A percentile compares a stretch with the other conserved stretches of the same genome.
These are phyloP conservation scores for Beauveria scarabaeidicola DNA, from an alignment of 2,329 filamentous ascomycete species.

Conservation along the genomic window DNA sequence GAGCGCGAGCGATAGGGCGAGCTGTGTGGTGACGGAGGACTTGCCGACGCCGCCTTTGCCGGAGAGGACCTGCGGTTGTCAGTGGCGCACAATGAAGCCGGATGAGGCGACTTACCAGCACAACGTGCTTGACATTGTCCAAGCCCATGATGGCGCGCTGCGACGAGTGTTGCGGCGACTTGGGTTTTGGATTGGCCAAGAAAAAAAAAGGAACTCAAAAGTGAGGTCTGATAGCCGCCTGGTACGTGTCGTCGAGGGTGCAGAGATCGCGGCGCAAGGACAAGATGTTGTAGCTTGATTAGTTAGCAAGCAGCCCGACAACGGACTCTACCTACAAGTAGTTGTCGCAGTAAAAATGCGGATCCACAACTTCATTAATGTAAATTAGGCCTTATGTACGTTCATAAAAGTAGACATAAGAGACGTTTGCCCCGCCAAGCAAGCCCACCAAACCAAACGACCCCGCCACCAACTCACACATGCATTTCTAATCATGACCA, in stretches of 20 bases:
- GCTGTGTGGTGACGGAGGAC: slow-evolving; percentile 93
- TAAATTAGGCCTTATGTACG: too few relatives aligned
- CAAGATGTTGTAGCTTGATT: background rate
- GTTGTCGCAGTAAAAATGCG: too few relatives aligned
- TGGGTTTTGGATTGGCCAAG: background rate
- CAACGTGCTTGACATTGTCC: slow-evolving; percentile 63
- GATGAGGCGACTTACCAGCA: slow-evolving; percentile 48
- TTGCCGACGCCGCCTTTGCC: slow-evolving; percentile 98
- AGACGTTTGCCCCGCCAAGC: slow-evolving; percentile 2
- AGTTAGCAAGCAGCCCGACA: slow-evolving; percentile 3
- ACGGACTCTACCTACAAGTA: too few relatives aligned
- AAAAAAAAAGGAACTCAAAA: too few relatives aligned
- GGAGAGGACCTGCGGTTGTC: slow-evolving; percentile 57
- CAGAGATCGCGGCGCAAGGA: background rate
- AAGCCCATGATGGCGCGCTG: slow-evolving; percentile 28
- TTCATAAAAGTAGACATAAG: too few relatives aligned
- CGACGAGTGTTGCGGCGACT: background rate
- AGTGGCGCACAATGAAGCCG: background rate
- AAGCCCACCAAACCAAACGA: background rate
- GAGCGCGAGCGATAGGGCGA: slow-evolving; percentile 80
- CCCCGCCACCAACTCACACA: background rate
- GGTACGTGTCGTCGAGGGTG: background rate
- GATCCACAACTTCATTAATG: too few relatives aligned
- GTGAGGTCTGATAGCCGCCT: too few relatives aligned
- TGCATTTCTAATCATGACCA: background rate